Base-by-base conservation (phyloP, 208 protist genomes). In the Leishmania braziliensis region DNA sequence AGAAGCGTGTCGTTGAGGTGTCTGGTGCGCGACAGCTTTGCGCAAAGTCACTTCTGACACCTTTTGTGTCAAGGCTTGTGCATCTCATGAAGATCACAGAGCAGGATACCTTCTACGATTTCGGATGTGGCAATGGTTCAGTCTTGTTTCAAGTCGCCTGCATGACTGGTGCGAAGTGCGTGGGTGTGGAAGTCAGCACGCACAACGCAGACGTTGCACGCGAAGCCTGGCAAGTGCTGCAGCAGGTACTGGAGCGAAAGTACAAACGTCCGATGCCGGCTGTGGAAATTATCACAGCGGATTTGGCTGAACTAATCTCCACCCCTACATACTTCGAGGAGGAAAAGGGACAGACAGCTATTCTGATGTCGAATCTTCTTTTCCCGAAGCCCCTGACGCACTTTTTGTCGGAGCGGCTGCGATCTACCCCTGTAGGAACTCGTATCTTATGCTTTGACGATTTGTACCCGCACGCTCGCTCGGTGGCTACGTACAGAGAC, bases 361-460 rank as follows among this genome's bases (percentile, higher is more conserved):
- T 97, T 75, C 73, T 97, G 29, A 76, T 95, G 53, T 95, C 94
- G 16, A 97, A 97, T 78, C 79, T 97, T 26, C 79, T 97, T 18
- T 77, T 97, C 63, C 92, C 94, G 20, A 82, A 83, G 53, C 77
- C 90, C 0, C 84, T 96, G 60, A 97, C 92, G 26, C 90, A 97
- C 73, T 97, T 89, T 72, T 74, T 97, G n/a, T 92, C 91, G 2
- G 93, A 95, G 69, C 79, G 89, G 0, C 87, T 97, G 5, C 82
- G 93, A n/a, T 50, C 68, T 0, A 79, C 90, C 1, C 84, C 90
- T 9, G 54, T 68, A 10, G 92, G 92, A 36, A 90, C 91, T 29
- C 93, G 91, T 29, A 90, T 97, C n/a, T 84, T 97, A 46, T 93
- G 89, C 79, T 91, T 95, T 75, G 90, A 94, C 46, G 93, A 97